Evolutionary conservation across 1,284 basidiomycete genomes (phyloP), one percentile per base, ranked within the genome.

Genomic region (Hymenochaete sp.): DNA sequence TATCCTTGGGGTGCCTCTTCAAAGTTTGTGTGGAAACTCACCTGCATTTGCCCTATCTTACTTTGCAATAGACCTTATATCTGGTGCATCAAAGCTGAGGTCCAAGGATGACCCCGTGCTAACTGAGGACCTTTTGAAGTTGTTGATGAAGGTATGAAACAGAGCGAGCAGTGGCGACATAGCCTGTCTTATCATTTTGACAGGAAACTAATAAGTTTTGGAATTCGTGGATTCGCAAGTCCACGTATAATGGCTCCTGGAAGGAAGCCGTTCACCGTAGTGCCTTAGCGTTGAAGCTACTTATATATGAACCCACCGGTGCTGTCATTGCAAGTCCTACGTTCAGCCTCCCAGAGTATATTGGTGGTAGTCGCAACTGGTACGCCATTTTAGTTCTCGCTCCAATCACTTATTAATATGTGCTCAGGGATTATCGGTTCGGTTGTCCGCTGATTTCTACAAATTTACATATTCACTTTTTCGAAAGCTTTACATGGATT

Each of bases 321-420:
- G 92, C 92, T 1, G 84, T 93, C 39, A 81, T 95, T 3, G 92
- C 92, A 0, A 91, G 88, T 50, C 91, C 93, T 0, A 96, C 92
- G 0, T 96, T 97, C 64, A 88, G 84, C 53, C 67, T 97, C 8
- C 92, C 92, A 0, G 93, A 96, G 59, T 84, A 80, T 53, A 87
- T 95, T 27, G 89, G 89, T 0, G 91, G 90, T 1, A 80, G 78
- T 0, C 68, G 90, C 41, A 93, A 93, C 58, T 93, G 90, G 87
- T 79, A 57, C 21, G 66, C 57, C 11, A 29, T 31, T 18, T 47
- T 43, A 37, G 13, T 28, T 1, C 16, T 29, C 24, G 4, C 36
- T 26, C 28, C 27, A 11, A 14, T 7, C 9, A 44, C 13, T 29
- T 37, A 41, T 37, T 8, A 4, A 24, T 25, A 33, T 14, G 39